These are phyloP conservation scores for Salvia rosmarinus DNA, from an alignment of 257 asterid genomes.

Conservation along the genomic window DNA sequence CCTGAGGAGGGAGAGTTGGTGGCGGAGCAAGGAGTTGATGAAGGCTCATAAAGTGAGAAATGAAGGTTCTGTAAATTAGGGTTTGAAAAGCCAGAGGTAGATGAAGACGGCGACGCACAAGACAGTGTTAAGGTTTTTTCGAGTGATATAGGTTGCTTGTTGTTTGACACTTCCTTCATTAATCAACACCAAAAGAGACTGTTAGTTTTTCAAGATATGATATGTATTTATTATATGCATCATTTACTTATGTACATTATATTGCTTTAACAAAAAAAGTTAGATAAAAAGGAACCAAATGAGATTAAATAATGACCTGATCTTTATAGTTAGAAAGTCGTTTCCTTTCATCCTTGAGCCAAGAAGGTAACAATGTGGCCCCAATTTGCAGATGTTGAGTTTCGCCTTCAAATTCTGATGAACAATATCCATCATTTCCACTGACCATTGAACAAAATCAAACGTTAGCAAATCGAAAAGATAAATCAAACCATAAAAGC, in stretches of 20 bases:
- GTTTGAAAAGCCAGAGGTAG: slow-evolving; percentile 51
- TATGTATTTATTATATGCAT: no score
- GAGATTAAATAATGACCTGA: slow-evolving; percentile 48
- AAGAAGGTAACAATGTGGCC: slow-evolving; percentile 59
- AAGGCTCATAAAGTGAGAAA: neutral
- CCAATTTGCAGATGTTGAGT: slow-evolving; percentile 36
- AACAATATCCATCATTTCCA: slow-evolving; percentile 36
- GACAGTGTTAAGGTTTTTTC: slow-evolving; percentile 56
- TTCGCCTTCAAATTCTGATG: slow-evolving; percentile 46
- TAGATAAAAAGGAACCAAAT: neutral
- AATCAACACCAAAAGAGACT: no score
- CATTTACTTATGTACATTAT: no score
- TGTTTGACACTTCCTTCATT: neutral
- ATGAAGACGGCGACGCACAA: slow-evolving; percentile 54
- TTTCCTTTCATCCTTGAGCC: slow-evolving; percentile 71
- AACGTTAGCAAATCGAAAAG: neutral
- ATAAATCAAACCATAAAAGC: neutral
- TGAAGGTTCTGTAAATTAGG: slow-evolving; percentile 36
- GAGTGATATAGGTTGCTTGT: slow-evolving; percentile 26
- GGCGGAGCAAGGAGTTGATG: slow-evolving; percentile 14
- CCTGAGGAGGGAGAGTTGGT: slow-evolving; percentile 53
- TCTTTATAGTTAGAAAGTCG: slow-evolving; percentile 42
- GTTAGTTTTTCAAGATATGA: no score
- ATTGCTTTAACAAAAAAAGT: neutral
- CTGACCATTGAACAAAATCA: slow-evolving; percentile 24